Evolutionary conservation across 2,329 filamentous ascomycete genomes (phyloP), one percentile per base, ranked within the genome.

Genomic region (Trichoderma arundinaceum): DNA sequence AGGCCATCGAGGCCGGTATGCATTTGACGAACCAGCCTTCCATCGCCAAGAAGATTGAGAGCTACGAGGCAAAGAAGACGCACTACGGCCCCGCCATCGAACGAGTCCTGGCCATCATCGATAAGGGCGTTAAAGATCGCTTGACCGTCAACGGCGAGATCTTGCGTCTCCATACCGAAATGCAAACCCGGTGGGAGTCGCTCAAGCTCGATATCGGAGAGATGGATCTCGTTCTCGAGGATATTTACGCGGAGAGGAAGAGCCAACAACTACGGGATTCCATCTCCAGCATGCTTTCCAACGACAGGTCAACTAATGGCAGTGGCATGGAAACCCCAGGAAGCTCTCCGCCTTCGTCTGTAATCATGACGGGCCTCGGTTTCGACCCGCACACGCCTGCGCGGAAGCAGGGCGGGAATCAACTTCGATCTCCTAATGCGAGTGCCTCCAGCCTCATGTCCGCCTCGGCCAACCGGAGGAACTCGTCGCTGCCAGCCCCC

Each of bases 81-180:
- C 94, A 98, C 76, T 99, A 98, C 73, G 91, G 93, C 1, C 92
- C 94, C 9, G 94, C 95, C 1, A 96, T 99, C 74, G 92, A 95
- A 75, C 87, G 94, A 48, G 92, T 99, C 7, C 80, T 98, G 17
- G 89, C 90, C 44, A 96, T 98, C 74, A 97, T 98, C 58, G 92
- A 97, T 71, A 94, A 92, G 74, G 95, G 95, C n/a, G 90, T 98
- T 73, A 91, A 92, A 74, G 93, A 98, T 74, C 88, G 95, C n/a
- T 82, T 97, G 57, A 98, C 95, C 0, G 92, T 98, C 64, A 98
- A 99, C 74, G 95, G 95, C 51, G 95, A 98, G 78, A 95, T 98
- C 68, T 78, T 98, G 33, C 88, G 93, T 51, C 82, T 98, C 38
- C 90, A 97, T 72, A 86, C 88, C 7, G 94, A 98, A 72, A 90